These are phyloP conservation scores for Quercus parvula DNA, from an alignment of 306 rosid species.

Conservation along the genomic window DNA sequence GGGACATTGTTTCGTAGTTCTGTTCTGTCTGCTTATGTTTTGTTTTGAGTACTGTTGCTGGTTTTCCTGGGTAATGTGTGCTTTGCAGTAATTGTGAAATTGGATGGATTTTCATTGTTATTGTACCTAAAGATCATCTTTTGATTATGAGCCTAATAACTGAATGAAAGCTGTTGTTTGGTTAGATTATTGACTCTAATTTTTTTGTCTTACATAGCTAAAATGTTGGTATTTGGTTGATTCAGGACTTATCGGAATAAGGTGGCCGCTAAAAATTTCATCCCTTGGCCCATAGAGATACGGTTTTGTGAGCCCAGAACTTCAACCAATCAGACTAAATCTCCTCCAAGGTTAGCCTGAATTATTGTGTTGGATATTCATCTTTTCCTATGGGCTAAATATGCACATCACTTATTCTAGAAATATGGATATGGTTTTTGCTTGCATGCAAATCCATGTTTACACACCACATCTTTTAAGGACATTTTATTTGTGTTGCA, in stretches of 20 bases:
- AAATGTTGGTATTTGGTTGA: constrained; percentile 21
- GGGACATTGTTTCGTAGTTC: background rate
- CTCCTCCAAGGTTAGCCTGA: constrained; percentile 76
- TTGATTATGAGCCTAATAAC: background rate
- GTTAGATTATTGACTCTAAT: background rate
- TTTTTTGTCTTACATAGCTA: constrained; percentile 1
- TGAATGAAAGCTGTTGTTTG: background rate
- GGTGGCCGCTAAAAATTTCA: constrained; percentile 60
- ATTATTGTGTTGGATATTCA: constrained; percentile 12
- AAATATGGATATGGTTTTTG: background rate
- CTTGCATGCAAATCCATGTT: background rate
- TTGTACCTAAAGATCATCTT: background rate
- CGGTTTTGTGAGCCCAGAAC: constrained; percentile 84
- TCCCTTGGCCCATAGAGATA: constrained; percentile 97
- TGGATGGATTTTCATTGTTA: background rate
- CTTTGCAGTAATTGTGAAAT: background rate
- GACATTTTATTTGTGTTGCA: constrained; percentile 40
- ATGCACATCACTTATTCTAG: background rate
- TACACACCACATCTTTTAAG: constrained; percentile 7
- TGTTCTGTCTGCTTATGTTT: background rate
- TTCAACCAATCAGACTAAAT: constrained; percentile 73
- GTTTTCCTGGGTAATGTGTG: background rate
- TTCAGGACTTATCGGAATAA: constrained; percentile 89
- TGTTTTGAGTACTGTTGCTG: background rate
- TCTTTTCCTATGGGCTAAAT: constrained; percentile 12